Evolutionary conservation across 495 filamentous ascomycete genomes (phyloP), one percentile per base, ranked within the genome.

Genomic region (Annulohypoxylon nitens): DNA sequence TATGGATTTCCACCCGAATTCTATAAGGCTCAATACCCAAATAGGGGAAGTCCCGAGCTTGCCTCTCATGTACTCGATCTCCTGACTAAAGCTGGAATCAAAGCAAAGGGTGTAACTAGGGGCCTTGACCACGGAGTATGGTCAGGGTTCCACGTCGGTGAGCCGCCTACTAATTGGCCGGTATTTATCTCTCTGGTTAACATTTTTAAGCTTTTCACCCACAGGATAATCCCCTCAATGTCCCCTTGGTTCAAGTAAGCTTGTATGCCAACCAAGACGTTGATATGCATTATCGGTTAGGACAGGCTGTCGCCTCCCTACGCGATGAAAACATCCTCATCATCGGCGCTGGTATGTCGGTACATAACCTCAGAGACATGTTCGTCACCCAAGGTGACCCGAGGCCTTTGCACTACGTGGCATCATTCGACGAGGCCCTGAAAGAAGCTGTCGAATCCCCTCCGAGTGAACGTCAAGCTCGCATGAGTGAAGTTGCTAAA

Each of bases 81-180:
- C 48, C 82, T 97, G 3, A 79, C 78, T 2, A 73, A 84, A 4
- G 87, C 88, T 0, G 88, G 89, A 0, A 93, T 97, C 72, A 80
- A 88, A 26, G 88, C 89, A 1, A 83, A 88, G 66, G 86, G 87
- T 1, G 87, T 91, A 16, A 84, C 88, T 41, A 84, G 93, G 43
- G 93, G 93, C 0, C 82, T 95, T 2, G 93, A 97, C 74, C 93
- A 97, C 78, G 93, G 93, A 25, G 92, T 95, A 11, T 94, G 90
- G 86, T 90, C 86, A 2, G 87, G 87, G 47, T 94, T 95, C 79
- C 87, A 90, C 76, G 88, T 88, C 63, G 77, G 77, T 79, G 61
- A 37, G 75, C 34, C 59, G 26, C 33, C n/a, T n/a, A 43, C 54
- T 26, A 5, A 16, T 84, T 84, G 87, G 80, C 18, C 83, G 83